Conservation (phyloP, 2,329 filamentous ascomycete genomes). For the Rhinocladiella mackenziei region DNA sequence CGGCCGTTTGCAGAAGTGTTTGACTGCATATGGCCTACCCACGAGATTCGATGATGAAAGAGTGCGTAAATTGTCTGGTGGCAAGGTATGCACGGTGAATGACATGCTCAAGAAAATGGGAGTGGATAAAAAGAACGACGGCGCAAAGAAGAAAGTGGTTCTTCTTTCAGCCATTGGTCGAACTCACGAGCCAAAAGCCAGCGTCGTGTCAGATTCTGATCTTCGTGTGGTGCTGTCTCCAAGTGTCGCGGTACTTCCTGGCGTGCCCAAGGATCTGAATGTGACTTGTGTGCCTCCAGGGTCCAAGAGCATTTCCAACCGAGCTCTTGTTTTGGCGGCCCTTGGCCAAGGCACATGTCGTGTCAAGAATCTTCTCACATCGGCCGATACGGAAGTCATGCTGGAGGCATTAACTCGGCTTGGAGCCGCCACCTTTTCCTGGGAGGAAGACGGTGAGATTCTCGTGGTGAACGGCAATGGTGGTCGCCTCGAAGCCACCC, state of each 20-base stretch:
- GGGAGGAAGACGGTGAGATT: constrained; percentile 91
- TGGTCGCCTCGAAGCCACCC: constrained; percentile 73
- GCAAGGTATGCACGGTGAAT: constrained; percentile 83
- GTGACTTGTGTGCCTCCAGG: constrained; percentile 83
- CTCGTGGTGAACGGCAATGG: constrained; percentile 86
- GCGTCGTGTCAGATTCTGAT: constrained; percentile 77
- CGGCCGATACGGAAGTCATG: constrained; percentile 97
- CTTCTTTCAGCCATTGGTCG: constrained; percentile 84
- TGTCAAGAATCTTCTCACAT: constrained; percentile 89
- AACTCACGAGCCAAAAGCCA: constrained; percentile 82
- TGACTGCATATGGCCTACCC: constrained; percentile 87
- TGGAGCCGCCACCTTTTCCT: constrained; percentile 81
- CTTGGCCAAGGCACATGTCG: constrained; percentile 80
- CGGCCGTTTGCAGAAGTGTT: constrained; percentile 83
- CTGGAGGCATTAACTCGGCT: constrained; percentile 82
- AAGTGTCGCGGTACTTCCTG: constrained; percentile 68
- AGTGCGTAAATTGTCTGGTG: constrained; percentile 75
- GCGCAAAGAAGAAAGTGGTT: constrained; percentile 91
- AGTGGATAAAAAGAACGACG: constrained; percentile 98
- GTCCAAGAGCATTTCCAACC: constrained; percentile 96
- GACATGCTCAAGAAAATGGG: constrained; percentile 88
- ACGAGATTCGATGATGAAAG: constrained; percentile 79
- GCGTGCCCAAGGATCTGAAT: constrained; percentile 61
- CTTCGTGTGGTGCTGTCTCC: constrained; percentile 81
- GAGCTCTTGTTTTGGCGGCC: constrained; percentile 88